A percentile compares a stretch with the other conserved stretches of the same genome.
These are phyloP conservation scores for Fusarium sp. DNA, from an alignment of 2,329 filamentous ascomycete species.

Conservation along the genomic window DNA sequence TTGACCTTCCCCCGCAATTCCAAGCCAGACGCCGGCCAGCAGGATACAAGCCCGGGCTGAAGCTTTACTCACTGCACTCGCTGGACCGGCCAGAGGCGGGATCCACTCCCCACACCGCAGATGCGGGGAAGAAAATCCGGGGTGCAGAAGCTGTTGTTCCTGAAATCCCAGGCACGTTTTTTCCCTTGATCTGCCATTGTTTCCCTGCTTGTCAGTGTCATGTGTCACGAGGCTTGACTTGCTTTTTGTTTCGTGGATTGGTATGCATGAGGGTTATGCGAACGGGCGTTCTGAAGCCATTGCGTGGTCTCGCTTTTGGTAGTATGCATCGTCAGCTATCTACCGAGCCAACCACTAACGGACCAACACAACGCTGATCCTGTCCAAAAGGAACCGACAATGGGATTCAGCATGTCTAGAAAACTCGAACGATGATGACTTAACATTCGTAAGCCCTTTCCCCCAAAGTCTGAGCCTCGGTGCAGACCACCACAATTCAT, in stretches of 20 bases:
- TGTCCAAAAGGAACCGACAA: background rate
- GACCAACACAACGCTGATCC: background rate
- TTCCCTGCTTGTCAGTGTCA: conserved; percentile 1
- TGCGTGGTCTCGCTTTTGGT: background rate
- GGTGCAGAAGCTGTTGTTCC: conserved; percentile 36
- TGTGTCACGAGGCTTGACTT: conserved; percentile 10
- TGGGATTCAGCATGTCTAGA: background rate
- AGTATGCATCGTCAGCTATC: background rate
- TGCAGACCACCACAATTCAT: background rate
- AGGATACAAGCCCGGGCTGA: background rate
- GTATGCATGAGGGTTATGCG: background rate
- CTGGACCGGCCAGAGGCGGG: background rate
- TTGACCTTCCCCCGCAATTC: background rate
- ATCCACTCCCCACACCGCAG: conserved; percentile 34
- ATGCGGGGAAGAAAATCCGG: conserved; percentile 44
- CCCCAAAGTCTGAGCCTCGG: background rate
- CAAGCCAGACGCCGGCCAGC: background rate
- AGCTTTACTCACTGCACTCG: background rate
- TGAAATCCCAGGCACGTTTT: conserved; percentile 9
- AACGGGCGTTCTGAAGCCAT: background rate
- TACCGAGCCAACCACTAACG: background rate
- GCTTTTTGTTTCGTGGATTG: background rate
- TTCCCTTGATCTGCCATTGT: background rate
- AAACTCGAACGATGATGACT: background rate
- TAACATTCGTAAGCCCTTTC: background rate